These are phyloP conservation scores for Globisporangium viniferum DNA, from an alignment of 352 stramenopile genomes.

Conservation along the genomic window DNA sequence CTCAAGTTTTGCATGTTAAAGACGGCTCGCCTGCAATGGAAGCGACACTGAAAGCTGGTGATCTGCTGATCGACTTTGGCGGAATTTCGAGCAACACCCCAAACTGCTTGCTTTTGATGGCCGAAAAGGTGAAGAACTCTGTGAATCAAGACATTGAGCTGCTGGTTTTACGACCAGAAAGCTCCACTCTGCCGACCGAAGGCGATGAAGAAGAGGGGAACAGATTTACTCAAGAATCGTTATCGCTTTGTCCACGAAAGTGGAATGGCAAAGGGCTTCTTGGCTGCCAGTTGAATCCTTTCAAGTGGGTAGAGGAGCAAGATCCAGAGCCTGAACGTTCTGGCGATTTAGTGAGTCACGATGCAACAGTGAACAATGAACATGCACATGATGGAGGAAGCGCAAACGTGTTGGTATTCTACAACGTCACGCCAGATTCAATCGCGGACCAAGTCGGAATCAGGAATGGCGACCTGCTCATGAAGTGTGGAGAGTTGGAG, in stretches of 20 bases:
- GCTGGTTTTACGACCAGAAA: slow-evolving; percentile 27
- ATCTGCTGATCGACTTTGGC: slow-evolving; percentile 52
- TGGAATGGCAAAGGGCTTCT: slow-evolving; percentile 66
- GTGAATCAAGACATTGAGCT: slow-evolving; percentile 37
- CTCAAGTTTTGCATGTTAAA: slow-evolving; percentile 42
- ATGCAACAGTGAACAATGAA: neutral
- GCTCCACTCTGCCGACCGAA: neutral
- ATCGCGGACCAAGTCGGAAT: slow-evolving; percentile 34
- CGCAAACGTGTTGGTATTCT: slow-evolving; percentile 32
- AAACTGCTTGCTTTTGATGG: slow-evolving; percentile 53
- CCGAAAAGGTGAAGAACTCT: slow-evolving; percentile 40
- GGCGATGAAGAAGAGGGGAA: neutral
- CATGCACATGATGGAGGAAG: neutral
- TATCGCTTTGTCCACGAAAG: slow-evolving; percentile 36
- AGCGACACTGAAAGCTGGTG: slow-evolving; percentile 33
- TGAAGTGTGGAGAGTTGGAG: slow-evolving; percentile 31
- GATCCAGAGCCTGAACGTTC: neutral
- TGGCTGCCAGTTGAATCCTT: slow-evolving; percentile 58
- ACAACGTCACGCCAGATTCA: slow-evolving; percentile 29
- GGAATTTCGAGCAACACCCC: slow-evolving; percentile 40
- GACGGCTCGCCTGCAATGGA: slow-evolving; percentile 42
- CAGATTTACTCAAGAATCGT: neutral
- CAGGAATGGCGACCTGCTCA: slow-evolving; percentile 45
- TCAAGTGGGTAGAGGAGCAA: slow-evolving; percentile 36
- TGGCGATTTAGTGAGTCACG: neutral